These are phyloP conservation scores for Harringtonia lauricola DNA, from an alignment of 2,329 filamentous ascomycete genomes.

Conservation along the genomic window DNA sequence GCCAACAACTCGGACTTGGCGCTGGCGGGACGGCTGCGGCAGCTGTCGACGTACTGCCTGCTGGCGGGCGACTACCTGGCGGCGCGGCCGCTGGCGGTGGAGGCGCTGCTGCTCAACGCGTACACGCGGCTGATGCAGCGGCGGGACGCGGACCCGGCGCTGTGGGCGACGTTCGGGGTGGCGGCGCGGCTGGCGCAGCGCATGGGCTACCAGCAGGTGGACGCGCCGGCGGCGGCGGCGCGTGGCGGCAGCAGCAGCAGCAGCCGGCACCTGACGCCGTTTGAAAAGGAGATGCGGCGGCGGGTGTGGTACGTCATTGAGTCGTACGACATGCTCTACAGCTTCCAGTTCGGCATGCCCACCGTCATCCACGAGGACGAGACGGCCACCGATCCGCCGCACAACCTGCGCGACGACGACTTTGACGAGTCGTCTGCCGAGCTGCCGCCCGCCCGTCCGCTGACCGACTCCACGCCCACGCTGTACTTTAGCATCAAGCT, in stretches of 20 bases:
- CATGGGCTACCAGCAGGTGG: constrained; percentile 37
- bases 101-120: constrained; percentile 35
- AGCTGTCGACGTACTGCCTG: constrained; percentile 33
- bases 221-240: constrained; percentile 6
- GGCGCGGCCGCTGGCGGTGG: constrained; percentile 33
- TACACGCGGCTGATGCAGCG: constrained; percentile 30
- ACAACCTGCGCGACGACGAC: constrained; percentile 55
- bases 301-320: constrained; percentile 37
- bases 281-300: constrained; percentile 40
- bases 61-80: constrained; percentile 34
- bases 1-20: constrained; percentile 10
- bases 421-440: constrained; percentile 43
- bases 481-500: constrained; percentile 41
- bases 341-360: constrained; percentile 34
- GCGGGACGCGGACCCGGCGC: constrained; percentile 28
- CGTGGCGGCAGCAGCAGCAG: neutral
- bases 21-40: constrained; percentile 6
- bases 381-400: constrained; percentile 48
- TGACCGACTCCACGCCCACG: constrained; percentile 45
- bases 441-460: constrained; percentile 44
- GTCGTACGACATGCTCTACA: constrained; percentile 35
- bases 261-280: constrained; percentile 24
- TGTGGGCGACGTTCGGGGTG: constrained; percentile 37
- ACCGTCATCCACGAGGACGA: constrained; percentile 42
- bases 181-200: constrained; percentile 37